These are phyloP conservation scores for Astragalus membranaceus DNA, from an alignment of 306 rosid species.

Conservation along the genomic window DNA sequence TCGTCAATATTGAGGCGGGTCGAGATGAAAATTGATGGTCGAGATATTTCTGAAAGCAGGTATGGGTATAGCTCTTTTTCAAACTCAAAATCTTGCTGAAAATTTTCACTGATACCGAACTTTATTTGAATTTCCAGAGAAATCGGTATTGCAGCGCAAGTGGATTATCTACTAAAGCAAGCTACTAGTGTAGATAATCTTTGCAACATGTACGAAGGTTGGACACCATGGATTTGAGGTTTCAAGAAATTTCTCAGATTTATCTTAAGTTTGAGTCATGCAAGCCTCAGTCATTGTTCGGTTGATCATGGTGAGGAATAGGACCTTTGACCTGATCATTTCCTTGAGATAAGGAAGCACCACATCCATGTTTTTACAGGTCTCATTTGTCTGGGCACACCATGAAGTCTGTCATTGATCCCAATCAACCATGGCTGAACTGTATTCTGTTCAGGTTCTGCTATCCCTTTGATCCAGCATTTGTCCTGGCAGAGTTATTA, in stretches of 20 bases:
- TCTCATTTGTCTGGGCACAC: conserved; percentile 20
- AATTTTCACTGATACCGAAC: conserved; percentile 10
- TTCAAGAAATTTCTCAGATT: conserved; percentile 34
- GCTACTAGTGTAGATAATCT: conserved; percentile 91
- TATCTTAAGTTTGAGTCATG: conserved; percentile 6
- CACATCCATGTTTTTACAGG: conserved; percentile 11
- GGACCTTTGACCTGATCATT: conserved; percentile 17
- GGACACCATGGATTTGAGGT: conserved; percentile 97
- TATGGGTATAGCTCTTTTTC: conserved; percentile 26
- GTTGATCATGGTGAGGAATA: conserved; percentile 13
- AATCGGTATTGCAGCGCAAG: conserved; percentile 71
- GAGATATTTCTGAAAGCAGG: conserved; percentile 74
- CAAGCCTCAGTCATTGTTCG: conserved; percentile 17
- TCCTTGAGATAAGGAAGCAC: conserved; percentile 16
- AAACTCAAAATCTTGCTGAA: conserved; percentile 20
- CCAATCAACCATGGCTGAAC: conserved; percentile 5
- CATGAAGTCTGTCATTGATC: conserved; percentile 13
- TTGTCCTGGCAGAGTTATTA: conserved; percentile 20
- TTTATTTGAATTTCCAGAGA: conserved; percentile 60
- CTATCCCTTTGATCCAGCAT: conserved; percentile 16
- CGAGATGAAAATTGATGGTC: conserved; percentile 88
- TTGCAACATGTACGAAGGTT: conserved; percentile 98
- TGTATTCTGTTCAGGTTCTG: conserved; percentile 16
- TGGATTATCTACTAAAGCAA: conserved; percentile 87
- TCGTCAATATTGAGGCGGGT: conserved; percentile 70